These are phyloP conservation scores for Paradendryphiella salina DNA, from an alignment of 2,329 filamentous ascomycete species.

Conservation along the genomic window DNA sequence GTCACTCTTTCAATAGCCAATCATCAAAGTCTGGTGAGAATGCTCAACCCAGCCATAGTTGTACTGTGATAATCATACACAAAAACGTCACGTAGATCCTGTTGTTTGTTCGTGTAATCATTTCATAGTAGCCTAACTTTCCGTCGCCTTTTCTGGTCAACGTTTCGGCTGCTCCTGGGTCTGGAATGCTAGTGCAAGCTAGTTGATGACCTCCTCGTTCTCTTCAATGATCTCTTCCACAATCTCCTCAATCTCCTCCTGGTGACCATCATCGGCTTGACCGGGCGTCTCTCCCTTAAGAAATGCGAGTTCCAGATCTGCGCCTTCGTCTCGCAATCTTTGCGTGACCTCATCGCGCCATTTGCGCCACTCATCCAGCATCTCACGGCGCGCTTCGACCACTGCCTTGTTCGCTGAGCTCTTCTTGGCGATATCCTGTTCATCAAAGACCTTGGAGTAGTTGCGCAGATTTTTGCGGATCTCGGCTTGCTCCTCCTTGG, in stretches of 20 bases:
- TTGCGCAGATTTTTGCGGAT: constrained; percentile 98
- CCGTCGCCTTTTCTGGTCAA: not conserved
- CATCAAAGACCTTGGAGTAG: constrained; percentile 92
- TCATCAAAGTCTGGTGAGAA: not conserved
- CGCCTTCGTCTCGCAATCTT: constrained; percentile 63
- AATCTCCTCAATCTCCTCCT: constrained; percentile 68
- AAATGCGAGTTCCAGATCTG: constrained; percentile 61
- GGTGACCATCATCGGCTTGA: constrained; percentile 53
- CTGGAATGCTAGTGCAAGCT: constrained; percentile 4
- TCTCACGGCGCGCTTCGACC: constrained; percentile 78
- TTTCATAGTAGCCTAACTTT: not conserved
- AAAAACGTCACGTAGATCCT: not conserved
- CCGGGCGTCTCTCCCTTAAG: constrained; percentile 49
- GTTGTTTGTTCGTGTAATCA: not conserved
- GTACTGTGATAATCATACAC: too few relatives aligned
- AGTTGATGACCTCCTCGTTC: constrained; percentile 72
- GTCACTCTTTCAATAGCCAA: not conserved
- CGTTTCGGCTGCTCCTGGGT: not conserved
- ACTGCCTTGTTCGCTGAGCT: constrained; percentile 93
- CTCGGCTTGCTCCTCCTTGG: constrained; percentile 95
- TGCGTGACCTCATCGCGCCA: constrained; percentile 76
- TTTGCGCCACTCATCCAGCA: constrained; percentile 84
- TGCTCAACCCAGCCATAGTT: not conserved
- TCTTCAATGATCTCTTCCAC: constrained; percentile 91
- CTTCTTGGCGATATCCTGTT: constrained; percentile 90